Base-by-base conservation (phyloP, 768 basidiomycete species). In the Suillus paluster region DNA sequence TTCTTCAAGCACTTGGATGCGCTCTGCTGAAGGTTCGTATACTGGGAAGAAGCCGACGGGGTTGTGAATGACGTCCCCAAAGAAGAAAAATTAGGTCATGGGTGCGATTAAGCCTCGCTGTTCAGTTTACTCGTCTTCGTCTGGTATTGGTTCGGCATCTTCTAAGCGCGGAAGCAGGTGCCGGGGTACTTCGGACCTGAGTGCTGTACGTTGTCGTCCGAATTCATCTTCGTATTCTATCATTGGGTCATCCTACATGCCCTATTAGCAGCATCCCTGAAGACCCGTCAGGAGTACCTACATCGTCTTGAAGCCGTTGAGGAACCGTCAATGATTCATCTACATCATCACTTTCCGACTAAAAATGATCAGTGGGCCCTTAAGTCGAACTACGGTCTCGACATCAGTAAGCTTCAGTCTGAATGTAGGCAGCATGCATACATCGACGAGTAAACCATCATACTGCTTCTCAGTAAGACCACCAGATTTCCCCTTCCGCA, bases 181-280 rank as follows among this genome's bases (percentile, higher is more conserved):
- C 39, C 91, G 82, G 44, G 94, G 93, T 1, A 95, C 83, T 68
- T 95, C 91, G 14, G 93, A 94, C 11, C 84, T 83, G 56, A 80
- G 82, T 19, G 83, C 85, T 1, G 84, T 90, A 62, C 92, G 80
- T 42, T 85, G 67, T n/a, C 94, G 86, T 39, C 93, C 93, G 70
- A 92, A 93, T 69, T 95, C 94, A 65, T 95, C 94, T 70, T 90
- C 86, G 62, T 94, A 94, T 72, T 95, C 94, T 6, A 94, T 81
- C 33, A 94, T 77, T 12, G 92, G 91, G 66, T 95, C 92, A 60
- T 87, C 81, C 87, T 92, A 57, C 2, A 15, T 9, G 58, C 27
- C 52, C 30, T 50, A 58, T 64, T 2, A 73, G 42, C 6, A 34
- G 6, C 5, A 27, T 17, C n/a, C 36, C 27, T 25, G 4, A 5